Evolutionary conservation across 2,329 filamentous ascomycete species (phyloP).

Genomic region (Blastomyces gilchristii): DNA sequence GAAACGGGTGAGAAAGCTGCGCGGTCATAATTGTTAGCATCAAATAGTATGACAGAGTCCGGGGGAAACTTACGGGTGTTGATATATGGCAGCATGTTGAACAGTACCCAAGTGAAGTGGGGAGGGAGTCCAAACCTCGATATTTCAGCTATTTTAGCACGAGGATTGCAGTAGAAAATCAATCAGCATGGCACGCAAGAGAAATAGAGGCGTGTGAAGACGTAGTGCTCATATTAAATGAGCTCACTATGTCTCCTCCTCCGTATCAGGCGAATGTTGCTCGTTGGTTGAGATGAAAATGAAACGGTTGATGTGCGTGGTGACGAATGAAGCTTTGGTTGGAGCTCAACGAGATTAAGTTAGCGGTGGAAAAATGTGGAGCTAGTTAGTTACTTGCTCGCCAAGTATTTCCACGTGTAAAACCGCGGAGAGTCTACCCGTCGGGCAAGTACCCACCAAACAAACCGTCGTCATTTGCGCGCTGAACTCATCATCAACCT

Average conservation of each 20-base stretch:
- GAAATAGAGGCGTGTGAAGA: background rate
- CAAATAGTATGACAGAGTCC: background rate
- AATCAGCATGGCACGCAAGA: background rate
- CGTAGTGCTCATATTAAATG: background rate
- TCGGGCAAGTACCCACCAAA: background rate
- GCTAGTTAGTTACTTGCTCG: background rate
- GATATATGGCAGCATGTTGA: slow-evolving; percentile 6
- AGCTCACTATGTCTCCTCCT: background rate
- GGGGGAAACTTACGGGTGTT: background rate
- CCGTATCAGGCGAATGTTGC: background rate
- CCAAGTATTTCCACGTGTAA: background rate
- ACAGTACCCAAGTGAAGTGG: background rate
- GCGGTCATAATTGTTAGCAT: background rate
- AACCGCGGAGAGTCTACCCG: background rate
- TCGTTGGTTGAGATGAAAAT: background rate
- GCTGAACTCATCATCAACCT: no score
- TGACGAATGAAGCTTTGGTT: background rate
- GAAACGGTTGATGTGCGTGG: no score
- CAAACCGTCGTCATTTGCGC: background rate
- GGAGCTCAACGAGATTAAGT: background rate
- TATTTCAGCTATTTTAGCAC: background rate
- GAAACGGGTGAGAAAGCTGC: slow-evolving; percentile 53
- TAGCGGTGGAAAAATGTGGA: background rate
- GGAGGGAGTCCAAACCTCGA: background rate
- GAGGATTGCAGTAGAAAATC: background rate